Evolutionary conservation across 2,329 filamentous ascomycete species (phyloP), one percentile per base, ranked within the genome.

Genomic region (Hyphodiscus sp.): DNA sequence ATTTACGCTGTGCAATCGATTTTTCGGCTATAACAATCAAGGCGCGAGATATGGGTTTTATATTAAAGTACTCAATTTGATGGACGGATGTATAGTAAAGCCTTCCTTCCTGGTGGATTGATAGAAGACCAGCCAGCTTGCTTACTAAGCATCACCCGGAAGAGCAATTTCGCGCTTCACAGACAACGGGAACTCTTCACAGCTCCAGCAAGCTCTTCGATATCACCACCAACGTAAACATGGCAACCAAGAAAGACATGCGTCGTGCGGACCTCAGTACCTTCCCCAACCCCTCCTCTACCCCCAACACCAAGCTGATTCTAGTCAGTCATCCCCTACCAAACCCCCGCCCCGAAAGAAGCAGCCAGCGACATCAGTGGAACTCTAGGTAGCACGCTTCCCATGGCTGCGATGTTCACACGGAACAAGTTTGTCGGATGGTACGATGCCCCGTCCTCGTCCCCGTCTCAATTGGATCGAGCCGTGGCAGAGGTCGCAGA

Each of bases 361-460:
- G 78, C 75, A 58, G 74, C 80, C 60, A 70, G 71, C 55, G 91
- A 96, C 67, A 80, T 95, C 70, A 77, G 82, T 50, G 86, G 87
- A 71, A 89, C 78, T 26, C 67, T 85, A 52, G 75, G 79, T 26
- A 92, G 86, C 67, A 95, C 91, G 38, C 77, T 97, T 67, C 92
- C 92, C 55, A 96, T 96, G 92, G 91, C 89, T 54, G 91, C 91
- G 59, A 95, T 96, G 79, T 94, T 96, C 69, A 94, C 87, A 64
- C 81, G 91, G 62, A 96, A 95, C 74, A 87, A 89, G 79, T 94
- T 81, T 66, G 73, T 86, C 54, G 82, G 82, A 67, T 86, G 82
- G 80, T 82, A 71, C 56, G 75, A 68, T 46, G 18, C 23, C 8
- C 23, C n/a, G n/a, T 26, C 23, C 23, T 26, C 23, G 8, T 26